These are phyloP conservation scores for Tricharina praecox DNA, from an alignment of 495 filamentous ascomycete genomes.

Conservation along the genomic window DNA sequence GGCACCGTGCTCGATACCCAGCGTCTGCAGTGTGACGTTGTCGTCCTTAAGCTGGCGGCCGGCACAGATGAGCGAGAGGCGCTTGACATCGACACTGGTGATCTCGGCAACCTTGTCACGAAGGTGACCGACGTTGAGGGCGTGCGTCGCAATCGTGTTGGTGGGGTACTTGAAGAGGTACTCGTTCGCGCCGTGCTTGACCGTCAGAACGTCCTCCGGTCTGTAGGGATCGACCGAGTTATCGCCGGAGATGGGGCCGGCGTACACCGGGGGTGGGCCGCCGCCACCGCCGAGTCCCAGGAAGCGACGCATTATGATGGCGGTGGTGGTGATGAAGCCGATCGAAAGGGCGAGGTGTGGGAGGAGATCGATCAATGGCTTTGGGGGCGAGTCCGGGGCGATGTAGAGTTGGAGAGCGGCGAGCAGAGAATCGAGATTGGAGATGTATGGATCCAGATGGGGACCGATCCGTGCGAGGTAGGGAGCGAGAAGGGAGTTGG, in stretches of 20 bases:
- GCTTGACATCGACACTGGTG: conserved; percentile 5
- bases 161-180: conserved; percentile 18
- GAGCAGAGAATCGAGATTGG: conserved; percentile 14
- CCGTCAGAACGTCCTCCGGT: conserved; percentile 10
- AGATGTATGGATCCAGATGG: conserved; percentile 13
- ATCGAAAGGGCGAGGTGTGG: conserved; percentile 15
- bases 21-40: conserved; percentile 11
- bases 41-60: conserved; percentile 22
- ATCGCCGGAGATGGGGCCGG: conserved; percentile 16
- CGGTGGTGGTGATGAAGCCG: conserved; percentile 10
- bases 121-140: conserved; percentile 13
- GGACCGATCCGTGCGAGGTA: neutral
- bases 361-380: conserved; percentile 16
- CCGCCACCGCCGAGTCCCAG: conserved; percentile 4
- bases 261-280: neutral
- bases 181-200: conserved; percentile 21
- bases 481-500: neutral
- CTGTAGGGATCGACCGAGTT: conserved; percentile 12
- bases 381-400: conserved; percentile 12
- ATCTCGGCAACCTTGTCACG: conserved; percentile 11
- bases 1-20: conserved; percentile 19
- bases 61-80: conserved; percentile 15
- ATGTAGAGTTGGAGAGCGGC: conserved; percentile 18
- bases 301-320: conserved; percentile 23
- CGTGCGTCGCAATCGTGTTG: conserved; percentile 11